Conservation (phyloP, 176 grass and related monocot species). For the Tillandsia fasciculata region DNA sequence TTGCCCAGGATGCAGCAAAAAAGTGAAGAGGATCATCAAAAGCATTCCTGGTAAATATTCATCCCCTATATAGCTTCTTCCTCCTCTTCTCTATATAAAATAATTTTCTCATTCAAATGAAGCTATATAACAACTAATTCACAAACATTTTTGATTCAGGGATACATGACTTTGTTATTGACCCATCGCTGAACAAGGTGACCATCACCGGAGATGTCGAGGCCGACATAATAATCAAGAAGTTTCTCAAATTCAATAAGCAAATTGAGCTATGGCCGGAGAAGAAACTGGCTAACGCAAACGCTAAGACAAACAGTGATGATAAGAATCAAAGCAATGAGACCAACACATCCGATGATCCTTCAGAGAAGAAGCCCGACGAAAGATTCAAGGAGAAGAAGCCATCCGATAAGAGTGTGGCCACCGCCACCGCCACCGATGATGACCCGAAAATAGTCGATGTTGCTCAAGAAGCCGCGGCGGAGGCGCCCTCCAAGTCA, state of each 20-base stretch:
- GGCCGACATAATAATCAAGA: constrained; percentile 38
- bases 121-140: not conserved
- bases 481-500: not conserved
- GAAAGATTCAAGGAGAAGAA: too few species aligned
- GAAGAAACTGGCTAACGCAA: not conserved
- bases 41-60: constrained; percentile 39
- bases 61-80: not conserved
- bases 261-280: constrained; percentile 57
- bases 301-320: not conserved
- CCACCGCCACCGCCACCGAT: too few species aligned
- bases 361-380: too few species aligned
- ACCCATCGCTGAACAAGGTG: constrained; percentile 79
- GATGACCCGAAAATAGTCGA: too few species aligned
- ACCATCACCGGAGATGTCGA: constrained; percentile 38
- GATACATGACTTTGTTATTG: constrained; percentile 54
- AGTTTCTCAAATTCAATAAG: constrained; percentile 59
- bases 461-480: not conserved
- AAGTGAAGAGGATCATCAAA: constrained; percentile 73
- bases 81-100: constrained; percentile 6
- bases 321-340: not conserved
- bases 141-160: constrained; percentile 16
- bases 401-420: too few species aligned
- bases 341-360: too few species aligned
- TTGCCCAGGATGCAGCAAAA: constrained; percentile 93
- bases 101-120: not conserved